Evolutionary conservation across 2,329 filamentous ascomycete genomes (phyloP), one percentile per base, ranked within the genome.

Genomic region (Exophiala dermatitidis): DNA sequence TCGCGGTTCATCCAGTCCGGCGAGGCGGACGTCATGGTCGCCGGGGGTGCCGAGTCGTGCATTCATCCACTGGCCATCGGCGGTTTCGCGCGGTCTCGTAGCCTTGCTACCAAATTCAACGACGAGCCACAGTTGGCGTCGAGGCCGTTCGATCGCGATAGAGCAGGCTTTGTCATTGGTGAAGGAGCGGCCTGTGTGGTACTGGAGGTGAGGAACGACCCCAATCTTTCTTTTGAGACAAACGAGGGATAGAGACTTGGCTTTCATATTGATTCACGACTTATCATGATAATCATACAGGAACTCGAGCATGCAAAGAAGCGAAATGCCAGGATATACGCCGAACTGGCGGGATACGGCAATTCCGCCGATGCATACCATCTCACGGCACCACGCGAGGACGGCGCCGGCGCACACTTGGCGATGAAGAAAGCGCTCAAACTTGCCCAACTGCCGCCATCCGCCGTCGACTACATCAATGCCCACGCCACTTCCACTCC

Each of bases 11-110:
- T 98, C 57, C 81, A 85, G n/a, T 84, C 84, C 65, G 90, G 90
- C 4, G 91, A 97, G 67, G 91, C 91, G 43, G 80, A 95, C 68
- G 85, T 97, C 50, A 97, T 98, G 90, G 73, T 98, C 5, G 90
- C 93, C n/a, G 93, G 93, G 40, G 91, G 91, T 30, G 83, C 91
- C 5, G 93, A 98, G 70, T 90, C 91, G 0, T 98, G 93, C 68
- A 91, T 98, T 52, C 91, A 98, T 66, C 93, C 93, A 6, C 77
- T 98, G 41, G 88, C 91, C 1, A 86, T 97, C 62, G 88, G 90
- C 4, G 93, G 91, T 4, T 98, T 98, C 65, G 86, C 89, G 28
- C 80, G 90, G 57, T 89, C 90, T 1, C 81, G 91, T 54, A 96
- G 90, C 48, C 74, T 98, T 34, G 85, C 89, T 4, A 95, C 88